Evolutionary conservation across 164 flowering plant genomes (phyloP).

Genomic region (Vitis riparia): DNA sequence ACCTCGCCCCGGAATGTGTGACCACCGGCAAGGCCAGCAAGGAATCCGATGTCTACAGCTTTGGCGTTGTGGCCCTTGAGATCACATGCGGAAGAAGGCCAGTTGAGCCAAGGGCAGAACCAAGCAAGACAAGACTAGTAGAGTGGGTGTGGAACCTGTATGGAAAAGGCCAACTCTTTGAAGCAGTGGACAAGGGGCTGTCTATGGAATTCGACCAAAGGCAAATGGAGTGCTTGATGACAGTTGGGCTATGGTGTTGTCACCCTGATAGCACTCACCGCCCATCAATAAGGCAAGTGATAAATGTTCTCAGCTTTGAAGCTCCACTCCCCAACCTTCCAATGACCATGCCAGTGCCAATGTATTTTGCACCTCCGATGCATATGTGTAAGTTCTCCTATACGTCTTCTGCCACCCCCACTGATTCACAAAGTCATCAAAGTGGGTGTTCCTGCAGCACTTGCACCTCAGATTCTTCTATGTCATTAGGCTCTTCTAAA

Average conservation of each 20-base stretch:
- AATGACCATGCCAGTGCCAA: constrained; percentile 40
- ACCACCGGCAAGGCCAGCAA: constrained; percentile 49
- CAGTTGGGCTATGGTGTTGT: constrained; percentile 53
- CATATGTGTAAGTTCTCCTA: constrained; percentile 13
- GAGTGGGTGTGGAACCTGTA: constrained; percentile 63
- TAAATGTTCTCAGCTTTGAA: constrained; percentile 36
- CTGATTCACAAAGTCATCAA: neutral
- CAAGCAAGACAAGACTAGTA: constrained; percentile 31
- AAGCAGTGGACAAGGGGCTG: constrained; percentile 37
- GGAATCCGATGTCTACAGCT: constrained; percentile 61
- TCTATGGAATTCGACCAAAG: constrained; percentile 22
- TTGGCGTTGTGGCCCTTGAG: constrained; percentile 54
- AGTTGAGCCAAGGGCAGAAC: constrained; percentile 20
- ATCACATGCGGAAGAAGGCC: constrained; percentile 52
- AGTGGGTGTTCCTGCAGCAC: constrained; percentile 4
- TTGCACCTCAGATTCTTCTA: constrained; percentile 9
- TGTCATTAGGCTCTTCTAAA: constrained; percentile 6
- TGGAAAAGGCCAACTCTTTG: constrained; percentile 37
- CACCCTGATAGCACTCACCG: constrained; percentile 41
- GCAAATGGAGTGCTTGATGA: constrained; percentile 40
- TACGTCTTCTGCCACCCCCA: constrained; percentile 6
- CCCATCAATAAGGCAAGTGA: constrained; percentile 49
- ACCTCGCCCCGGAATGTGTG: constrained; percentile 57
- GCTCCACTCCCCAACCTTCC: constrained; percentile 48
- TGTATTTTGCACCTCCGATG: constrained; percentile 26